Percentiles rank a stretch among this genome's conserved stretches.
Evolutionary conservation across 2,329 filamentous ascomycete species (phyloP).

Genomic region (Paraphoma chrysanthemicola): DNA sequence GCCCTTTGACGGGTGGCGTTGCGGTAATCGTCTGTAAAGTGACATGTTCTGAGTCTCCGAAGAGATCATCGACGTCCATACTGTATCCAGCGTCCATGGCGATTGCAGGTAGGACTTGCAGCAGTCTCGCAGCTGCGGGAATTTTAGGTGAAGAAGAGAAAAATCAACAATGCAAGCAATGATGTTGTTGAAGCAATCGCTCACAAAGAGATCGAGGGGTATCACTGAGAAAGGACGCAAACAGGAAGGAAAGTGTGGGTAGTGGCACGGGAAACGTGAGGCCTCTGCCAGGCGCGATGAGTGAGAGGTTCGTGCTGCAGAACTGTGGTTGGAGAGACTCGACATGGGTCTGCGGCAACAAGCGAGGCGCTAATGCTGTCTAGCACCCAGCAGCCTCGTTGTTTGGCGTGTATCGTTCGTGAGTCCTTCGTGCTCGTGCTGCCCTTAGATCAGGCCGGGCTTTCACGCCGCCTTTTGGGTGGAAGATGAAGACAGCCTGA

Average conservation of each 20-base stretch:
- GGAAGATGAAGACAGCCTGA: not conserved
- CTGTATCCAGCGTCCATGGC: constrained; percentile 59
- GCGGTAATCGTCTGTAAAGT: constrained; percentile 63
- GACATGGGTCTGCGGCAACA: constrained; percentile 18
- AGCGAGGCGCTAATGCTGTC: constrained; percentile 15
- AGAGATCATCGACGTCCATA: constrained; percentile 54
- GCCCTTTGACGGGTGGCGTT: constrained; percentile 66
- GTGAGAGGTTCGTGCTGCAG: constrained; percentile 16
- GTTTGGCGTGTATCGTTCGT: constrained; percentile 23
- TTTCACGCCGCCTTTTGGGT: not conserved
- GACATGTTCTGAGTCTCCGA: constrained; percentile 63
- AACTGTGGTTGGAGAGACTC: constrained; percentile 21
- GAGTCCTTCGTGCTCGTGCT: constrained; percentile 24
- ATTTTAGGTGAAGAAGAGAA: not conserved
- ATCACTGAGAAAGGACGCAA: constrained; percentile 22
- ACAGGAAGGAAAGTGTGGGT: constrained; percentile 5
- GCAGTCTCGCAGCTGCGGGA: constrained; percentile 12
- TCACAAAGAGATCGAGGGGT: constrained; percentile 11
- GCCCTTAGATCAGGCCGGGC: not conserved
- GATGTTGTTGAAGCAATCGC: not conserved
- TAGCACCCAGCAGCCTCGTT: constrained; percentile 15
- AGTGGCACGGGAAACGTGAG: constrained; percentile 10
- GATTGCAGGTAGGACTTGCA: constrained; percentile 44
- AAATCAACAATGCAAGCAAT: not conserved
- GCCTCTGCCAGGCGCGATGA: constrained; percentile 8